Evolutionary conservation across 805 yeast species (phyloP), one percentile per base, ranked within the genome.

Genomic region (Teunomyces funiuensis): DNA sequence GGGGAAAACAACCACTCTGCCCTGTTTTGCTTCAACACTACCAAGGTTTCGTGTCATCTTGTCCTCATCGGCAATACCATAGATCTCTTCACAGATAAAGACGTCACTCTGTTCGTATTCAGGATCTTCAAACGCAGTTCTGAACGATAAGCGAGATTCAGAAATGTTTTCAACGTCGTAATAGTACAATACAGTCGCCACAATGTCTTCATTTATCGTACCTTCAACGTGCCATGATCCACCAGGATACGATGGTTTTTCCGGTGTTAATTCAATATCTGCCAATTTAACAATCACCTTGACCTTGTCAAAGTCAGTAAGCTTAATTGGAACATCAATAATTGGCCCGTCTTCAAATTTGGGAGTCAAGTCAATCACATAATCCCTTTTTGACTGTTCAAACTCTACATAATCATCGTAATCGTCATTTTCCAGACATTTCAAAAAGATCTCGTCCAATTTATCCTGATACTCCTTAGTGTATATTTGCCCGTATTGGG

Each of bases 151-250:
- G 14, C 43, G 50, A 2, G 71, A 63, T 22, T 60, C 66, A 2
- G 60, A 45, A 31, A 69, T 65, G 46, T 70, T 69, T 10, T 64
- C 66, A 19, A 51, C 41, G 37, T 69, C 74, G 41, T 68, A 69
- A 46, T 69, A 70, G 47, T 67, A 69, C 26, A 69, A 48, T 2
- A 62, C 54, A 2, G 73, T 67, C 2, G 74, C 73, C 4, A 69
- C 64, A 33, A 70, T 69, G 41, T 66, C 64, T 48, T 70, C 75
- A 43, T 63, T 64, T 18, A 58, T 57, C 5, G 68, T 55, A 0
- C 74, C 75, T 47, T 70, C 74, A 1, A 69, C 61, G 41, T 69
- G 74, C 74, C 74, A 70, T 1, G 66, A 46, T 0, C 74, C 74
- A 3, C 74, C 74, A 2, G 47, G 40, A 39, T 69, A 70, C 3